Percentiles rank a stretch among this genome's conserved stretches.
phyloP scores from a whole-genome alignment of 495 filamentous ascomycete species.

The Bryoglossum gracile region DNA sequence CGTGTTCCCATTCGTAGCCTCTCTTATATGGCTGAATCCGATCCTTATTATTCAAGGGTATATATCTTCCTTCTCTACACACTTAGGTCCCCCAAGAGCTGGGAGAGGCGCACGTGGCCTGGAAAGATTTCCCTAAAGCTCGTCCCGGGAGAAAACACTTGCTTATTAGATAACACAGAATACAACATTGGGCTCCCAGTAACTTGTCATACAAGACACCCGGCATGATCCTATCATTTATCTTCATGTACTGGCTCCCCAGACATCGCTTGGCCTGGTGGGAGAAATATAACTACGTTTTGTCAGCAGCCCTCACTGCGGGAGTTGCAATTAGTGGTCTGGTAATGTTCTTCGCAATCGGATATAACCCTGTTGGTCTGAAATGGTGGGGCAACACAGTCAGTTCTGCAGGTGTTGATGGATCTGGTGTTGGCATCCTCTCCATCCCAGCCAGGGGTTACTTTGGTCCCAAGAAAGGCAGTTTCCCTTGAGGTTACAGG shows the following conservation, averaged over 20 bases:
- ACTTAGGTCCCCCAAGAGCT: too few relatives aligned
- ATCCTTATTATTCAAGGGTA: constrained; percentile 57
- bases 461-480: constrained; percentile 33
- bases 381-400: constrained; percentile 61
- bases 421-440: constrained; percentile 23
- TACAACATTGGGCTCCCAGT: constrained; percentile 55
- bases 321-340: constrained; percentile 60
- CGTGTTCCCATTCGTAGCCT: constrained; percentile 8
- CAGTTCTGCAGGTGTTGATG: constrained; percentile 24
- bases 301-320: constrained; percentile 62
- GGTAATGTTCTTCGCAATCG: constrained; percentile 63
- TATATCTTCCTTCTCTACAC: too few relatives aligned
- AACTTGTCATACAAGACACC: constrained; percentile 35
- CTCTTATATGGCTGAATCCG: constrained; percentile 44
- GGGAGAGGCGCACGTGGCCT: too few relatives aligned
- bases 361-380: constrained; percentile 44
- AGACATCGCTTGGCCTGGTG: constrained; percentile 56
- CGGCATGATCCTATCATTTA: constrained; percentile 59
- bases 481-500: constrained; percentile 23
- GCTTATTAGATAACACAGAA: too few relatives aligned
- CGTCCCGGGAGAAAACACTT: too few relatives aligned
- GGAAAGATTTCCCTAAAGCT: too few relatives aligned
- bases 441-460: constrained; percentile 30
- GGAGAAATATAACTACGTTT: constrained; percentile 70
- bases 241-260: constrained; percentile 55